These are phyloP conservation scores for Gentiana dahurica DNA, from an alignment of 257 asterid genomes.

Conservation along the genomic window DNA sequence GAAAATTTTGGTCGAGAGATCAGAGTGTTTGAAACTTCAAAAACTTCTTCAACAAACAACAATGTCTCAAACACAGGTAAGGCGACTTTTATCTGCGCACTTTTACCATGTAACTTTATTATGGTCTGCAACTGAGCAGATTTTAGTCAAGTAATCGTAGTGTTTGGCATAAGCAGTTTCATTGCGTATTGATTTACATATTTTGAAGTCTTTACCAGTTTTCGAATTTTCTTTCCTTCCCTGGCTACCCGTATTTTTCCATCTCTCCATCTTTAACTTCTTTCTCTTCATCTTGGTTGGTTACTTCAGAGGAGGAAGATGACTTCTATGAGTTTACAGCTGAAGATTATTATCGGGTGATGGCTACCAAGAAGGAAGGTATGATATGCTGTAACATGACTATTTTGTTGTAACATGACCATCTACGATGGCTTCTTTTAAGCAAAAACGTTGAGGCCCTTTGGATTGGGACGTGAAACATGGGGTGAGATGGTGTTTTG, in stretches of 20 bases:
- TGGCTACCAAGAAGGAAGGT: slow-evolving; percentile 87
- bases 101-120: slow-evolving; percentile 1
- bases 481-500: too few species aligned
- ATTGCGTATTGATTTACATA: background rate
- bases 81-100: background rate
- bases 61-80: slow-evolving; percentile 46
- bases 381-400: slow-evolving; percentile 1
- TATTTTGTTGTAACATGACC: slow-evolving; percentile 6
- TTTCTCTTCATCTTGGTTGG: slow-evolving; percentile 4
- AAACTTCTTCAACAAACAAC: slow-evolving; percentile 37
- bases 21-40: slow-evolving; percentile 63
- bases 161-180: background rate
- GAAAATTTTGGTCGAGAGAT: slow-evolving; percentile 75
- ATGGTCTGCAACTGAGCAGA: too few species aligned
- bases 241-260: too few species aligned
- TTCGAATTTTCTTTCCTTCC: background rate
- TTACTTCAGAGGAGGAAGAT: slow-evolving; percentile 56
- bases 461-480: too few species aligned
- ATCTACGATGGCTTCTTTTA: too few species aligned
- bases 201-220: too few species aligned
- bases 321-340: slow-evolving; percentile 89
- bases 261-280: background rate
- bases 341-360: slow-evolving; percentile 73
- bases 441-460: too few species aligned
- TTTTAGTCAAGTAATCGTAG: background rate